These are phyloP conservation scores for Kentomonas sorsogonicus DNA, from an alignment of 208 protist species.

Conservation along the genomic window DNA sequence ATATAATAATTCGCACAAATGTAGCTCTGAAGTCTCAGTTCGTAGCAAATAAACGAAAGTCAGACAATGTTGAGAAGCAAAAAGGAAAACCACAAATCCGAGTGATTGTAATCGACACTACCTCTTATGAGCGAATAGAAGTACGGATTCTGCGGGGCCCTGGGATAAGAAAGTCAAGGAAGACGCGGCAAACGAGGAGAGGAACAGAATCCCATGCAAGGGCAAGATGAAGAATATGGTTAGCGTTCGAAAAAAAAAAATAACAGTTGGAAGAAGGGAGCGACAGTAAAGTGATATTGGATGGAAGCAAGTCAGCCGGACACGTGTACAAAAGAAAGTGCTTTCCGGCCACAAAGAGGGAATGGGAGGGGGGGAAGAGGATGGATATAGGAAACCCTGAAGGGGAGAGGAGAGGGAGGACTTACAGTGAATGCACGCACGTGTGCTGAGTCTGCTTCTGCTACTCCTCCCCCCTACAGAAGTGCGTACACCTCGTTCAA, in stretches of 20 bases:
- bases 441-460: not conserved
- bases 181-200: no score
- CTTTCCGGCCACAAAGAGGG: not conserved
- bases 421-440: not conserved
- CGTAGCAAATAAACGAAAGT: constrained; percentile 7
- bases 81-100: constrained; percentile 19
- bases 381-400: not conserved
- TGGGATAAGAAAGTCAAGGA: no score
- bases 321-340: no score
- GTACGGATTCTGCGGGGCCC: not conserved
- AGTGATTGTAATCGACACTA: constrained; percentile 12
- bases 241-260: constrained; percentile 10
- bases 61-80: constrained; percentile 9
- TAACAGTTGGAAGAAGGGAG: constrained; percentile 14
- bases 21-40: not conserved
- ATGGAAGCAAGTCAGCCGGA: no score
- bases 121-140: constrained; percentile 7
- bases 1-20: constrained; percentile 6
- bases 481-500: not conserved
- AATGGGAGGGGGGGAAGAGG: not conserved
- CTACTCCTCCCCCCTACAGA: not conserved
- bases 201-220: constrained; percentile 7
- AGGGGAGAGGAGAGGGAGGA: not conserved
- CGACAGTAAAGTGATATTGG: no score
- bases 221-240: constrained; percentile 9